phyloP scores from a whole-genome alignment of 495 filamentous ascomycete species.

The Aspergillus sclerotiicarbonarius region DNA sequence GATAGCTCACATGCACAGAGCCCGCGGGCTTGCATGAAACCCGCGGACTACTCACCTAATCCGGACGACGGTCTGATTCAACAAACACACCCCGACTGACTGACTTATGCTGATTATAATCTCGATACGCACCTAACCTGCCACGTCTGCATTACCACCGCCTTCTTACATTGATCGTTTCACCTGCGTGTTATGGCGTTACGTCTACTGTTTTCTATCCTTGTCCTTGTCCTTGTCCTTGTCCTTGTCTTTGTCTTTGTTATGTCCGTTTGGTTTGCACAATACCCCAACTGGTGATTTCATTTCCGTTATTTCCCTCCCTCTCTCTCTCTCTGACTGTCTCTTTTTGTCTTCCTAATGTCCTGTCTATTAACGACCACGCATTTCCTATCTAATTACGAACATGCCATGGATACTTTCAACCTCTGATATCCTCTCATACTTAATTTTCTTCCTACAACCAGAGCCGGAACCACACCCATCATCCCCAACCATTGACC shows the following conservation, averaged over 20 bases:
- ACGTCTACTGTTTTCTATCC: background rate
- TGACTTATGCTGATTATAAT: background rate
- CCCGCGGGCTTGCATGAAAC: background rate
- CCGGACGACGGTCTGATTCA: background rate
- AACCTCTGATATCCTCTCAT: too few relatives aligned
- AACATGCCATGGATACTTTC: too few relatives aligned
- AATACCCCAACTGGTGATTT: constrained; percentile 35
- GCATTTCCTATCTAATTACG: too few relatives aligned
- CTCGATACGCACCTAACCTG: background rate
- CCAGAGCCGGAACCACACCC: too few relatives aligned
- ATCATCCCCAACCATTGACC: too few relatives aligned
- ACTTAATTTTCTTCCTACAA: too few relatives aligned
- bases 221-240: constrained; percentile 21
- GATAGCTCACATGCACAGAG: background rate
- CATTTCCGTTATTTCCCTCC: background rate
- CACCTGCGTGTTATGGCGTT: background rate
- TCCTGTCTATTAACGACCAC: too few relatives aligned
- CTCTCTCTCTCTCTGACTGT: background rate
- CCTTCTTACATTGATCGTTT: background rate
- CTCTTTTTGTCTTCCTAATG: background rate
- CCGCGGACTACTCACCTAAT: background rate
- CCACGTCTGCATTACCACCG: background rate
- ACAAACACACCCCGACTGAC: background rate
- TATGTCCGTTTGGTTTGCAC: constrained; percentile 28
- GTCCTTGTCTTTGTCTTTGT: constrained; percentile 21